These are phyloP conservation scores for Parafenestella ontariensis DNA, from an alignment of 2,329 filamentous ascomycete genomes.

Conservation along the genomic window DNA sequence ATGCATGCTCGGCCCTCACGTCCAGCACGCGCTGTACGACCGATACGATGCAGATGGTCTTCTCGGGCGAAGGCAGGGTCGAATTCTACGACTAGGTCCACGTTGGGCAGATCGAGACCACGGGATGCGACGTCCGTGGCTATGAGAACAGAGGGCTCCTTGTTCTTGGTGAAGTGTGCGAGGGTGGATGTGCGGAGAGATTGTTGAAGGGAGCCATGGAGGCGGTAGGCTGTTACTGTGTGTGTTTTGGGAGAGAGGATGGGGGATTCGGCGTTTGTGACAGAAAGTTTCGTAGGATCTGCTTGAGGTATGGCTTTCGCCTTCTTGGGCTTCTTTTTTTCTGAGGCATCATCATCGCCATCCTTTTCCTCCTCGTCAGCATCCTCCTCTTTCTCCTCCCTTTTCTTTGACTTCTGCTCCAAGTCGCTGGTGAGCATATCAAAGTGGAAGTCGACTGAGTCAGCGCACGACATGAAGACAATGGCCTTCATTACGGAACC, in stretches of 20 bases:
- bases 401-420: constrained; percentile 38
- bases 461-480: constrained; percentile 94
- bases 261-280: constrained; percentile 72
- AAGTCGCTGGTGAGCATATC: constrained; percentile 70
- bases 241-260: constrained; percentile 80
- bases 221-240: constrained; percentile 78
- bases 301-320: constrained; percentile 50
- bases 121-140: constrained; percentile 96
- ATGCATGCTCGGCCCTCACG: constrained; percentile 85
- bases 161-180: constrained; percentile 75
- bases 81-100: constrained; percentile 95
- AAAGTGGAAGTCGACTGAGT: constrained; percentile 97
- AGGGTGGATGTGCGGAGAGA: constrained; percentile 86
- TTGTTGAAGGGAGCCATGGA: constrained; percentile 92
- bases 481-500: constrained; percentile 97
- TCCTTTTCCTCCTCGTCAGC: constrained; percentile 36
- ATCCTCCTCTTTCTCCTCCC: constrained; percentile 24
- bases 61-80: constrained; percentile 93
- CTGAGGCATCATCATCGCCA: constrained; percentile 23
- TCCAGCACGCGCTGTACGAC: constrained; percentile 91
- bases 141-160: constrained; percentile 80
- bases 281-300: constrained; percentile 51
- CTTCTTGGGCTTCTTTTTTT: constrained; percentile 34
- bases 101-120: constrained; percentile 92
- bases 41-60: constrained; percentile 93